A percentile compares a stretch with the other conserved stretches of the same genome.
These are phyloP conservation scores for Yamadazyma paraphyllophila DNA, from an alignment of 805 yeast species.

Conservation along the genomic window DNA sequence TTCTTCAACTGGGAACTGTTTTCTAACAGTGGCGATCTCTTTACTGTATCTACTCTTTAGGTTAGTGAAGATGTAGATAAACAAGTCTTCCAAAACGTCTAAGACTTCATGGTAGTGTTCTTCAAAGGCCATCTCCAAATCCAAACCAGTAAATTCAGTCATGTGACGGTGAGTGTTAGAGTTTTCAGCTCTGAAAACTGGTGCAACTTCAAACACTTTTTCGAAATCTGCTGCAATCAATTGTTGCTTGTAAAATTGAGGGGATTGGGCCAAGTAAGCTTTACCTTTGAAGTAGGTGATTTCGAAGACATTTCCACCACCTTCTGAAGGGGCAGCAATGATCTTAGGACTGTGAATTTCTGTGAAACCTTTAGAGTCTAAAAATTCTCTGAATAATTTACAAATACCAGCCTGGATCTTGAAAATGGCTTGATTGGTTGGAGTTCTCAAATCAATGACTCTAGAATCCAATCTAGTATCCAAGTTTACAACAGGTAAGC, in stretches of 20 bases:
- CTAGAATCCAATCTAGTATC: constrained; percentile 95
- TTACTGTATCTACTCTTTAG: constrained; percentile 73
- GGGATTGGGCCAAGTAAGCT: constrained; percentile 96
- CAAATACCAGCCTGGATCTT: constrained; percentile 89
- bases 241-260: constrained; percentile 97
- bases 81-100: constrained; percentile 63
- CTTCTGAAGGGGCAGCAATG: constrained; percentile 94
- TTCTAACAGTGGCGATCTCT: constrained; percentile 87
- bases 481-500: constrained; percentile 89
- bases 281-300: constrained; percentile 88
- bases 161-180: constrained; percentile 98
- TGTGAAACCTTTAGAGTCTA: constrained; percentile 62
- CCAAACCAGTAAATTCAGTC: constrained; percentile 98
- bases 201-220: constrained; percentile 92
- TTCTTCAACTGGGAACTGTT: constrained; percentile 96
- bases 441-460: constrained; percentile 94
- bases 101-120: constrained; percentile 95
- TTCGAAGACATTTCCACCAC: constrained; percentile 96
- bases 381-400: constrained; percentile 83
- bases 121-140: constrained; percentile 96
- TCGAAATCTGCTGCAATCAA: constrained; percentile 97
- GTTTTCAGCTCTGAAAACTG: constrained; percentile 98
- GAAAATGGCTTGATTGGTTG: constrained; percentile 96
- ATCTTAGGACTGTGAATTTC: constrained; percentile 97
- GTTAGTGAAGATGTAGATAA: constrained; percentile 83